phyloP scores from a whole-genome alignment of 306 rosid genomes.

The Cicer bijugum region DNA sequence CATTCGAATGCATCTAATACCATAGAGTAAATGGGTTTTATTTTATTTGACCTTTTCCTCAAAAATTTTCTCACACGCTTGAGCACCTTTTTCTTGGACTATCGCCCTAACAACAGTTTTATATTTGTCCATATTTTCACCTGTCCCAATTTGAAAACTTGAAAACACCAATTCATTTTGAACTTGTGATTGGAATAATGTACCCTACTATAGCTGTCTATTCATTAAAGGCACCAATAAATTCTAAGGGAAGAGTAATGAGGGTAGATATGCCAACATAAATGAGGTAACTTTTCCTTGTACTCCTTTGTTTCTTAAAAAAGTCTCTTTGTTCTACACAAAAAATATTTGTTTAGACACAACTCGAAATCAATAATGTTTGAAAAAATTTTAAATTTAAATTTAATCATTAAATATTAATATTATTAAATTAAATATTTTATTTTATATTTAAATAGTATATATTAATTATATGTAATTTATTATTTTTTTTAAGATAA shows the following conservation, averaged over 20 bases:
- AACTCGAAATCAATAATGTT: no score
- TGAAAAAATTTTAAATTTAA: rapidly evolving
- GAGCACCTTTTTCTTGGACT: constrained; percentile 26
- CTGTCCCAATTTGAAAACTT: constrained; percentile 44
- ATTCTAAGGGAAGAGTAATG: constrained; percentile 44
- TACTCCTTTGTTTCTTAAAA: background rate
- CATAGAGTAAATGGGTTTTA: constrained; percentile 37
- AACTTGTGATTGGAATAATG: constrained; percentile 51
- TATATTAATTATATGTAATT: no score
- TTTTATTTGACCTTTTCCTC: constrained; percentile 40
- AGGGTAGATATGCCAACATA: constrained; percentile 52
- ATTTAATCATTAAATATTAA: no score
- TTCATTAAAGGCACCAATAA: constrained; percentile 55
- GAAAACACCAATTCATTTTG: constrained; percentile 44
- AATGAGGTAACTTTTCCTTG: constrained; percentile 43
- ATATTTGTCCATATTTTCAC: constrained; percentile 44
- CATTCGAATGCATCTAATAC: constrained; percentile 24
- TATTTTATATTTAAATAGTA: no score
- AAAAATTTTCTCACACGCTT: background rate
- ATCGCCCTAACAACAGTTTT: background rate
- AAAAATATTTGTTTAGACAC: no score
- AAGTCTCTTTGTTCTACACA: background rate
- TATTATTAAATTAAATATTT: no score
- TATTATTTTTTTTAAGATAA: no score
- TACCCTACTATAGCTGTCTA: constrained; percentile 40